Conservation (phyloP, 441 rosid species). For the Sinapis alba region DNA sequence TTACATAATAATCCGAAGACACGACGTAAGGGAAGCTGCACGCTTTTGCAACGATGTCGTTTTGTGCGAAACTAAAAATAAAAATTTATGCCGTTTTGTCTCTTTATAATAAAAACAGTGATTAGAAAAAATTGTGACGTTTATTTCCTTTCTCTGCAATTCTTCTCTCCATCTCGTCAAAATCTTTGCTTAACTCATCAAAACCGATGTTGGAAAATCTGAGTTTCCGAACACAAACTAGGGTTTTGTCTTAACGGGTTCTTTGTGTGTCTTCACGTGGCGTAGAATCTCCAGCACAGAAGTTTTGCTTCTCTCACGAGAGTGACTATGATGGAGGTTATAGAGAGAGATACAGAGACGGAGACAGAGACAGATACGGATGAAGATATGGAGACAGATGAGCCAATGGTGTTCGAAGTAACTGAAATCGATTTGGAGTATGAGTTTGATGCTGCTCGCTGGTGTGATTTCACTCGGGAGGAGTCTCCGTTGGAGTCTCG, state of each 20-base stretch:
- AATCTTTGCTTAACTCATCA: constrained; percentile 4
- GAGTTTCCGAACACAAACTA: constrained; percentile 26
- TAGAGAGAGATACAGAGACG: constrained; percentile 4
- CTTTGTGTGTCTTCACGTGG: neutral
- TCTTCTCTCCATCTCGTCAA: constrained; percentile 2
- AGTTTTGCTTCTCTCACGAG: too few species aligned
- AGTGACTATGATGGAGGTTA: constrained; percentile 9
- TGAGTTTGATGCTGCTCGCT: constrained; percentile 80
- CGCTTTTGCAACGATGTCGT: constrained; percentile 31
- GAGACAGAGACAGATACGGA: constrained; percentile 39
- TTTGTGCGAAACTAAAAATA: neutral
- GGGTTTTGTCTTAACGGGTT: constrained; percentile 41
- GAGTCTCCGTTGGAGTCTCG: constrained; percentile 62
- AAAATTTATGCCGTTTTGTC: constrained; percentile 25
- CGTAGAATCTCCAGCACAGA: neutral
- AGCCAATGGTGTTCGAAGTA: constrained; percentile 61
- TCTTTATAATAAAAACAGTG: constrained; percentile 28
- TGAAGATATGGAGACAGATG: constrained; percentile 47
- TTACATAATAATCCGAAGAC: constrained; percentile 19
- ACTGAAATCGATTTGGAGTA: constrained; percentile 74
- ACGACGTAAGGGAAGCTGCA: constrained; percentile 41
- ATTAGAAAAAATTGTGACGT: constrained; percentile 36
- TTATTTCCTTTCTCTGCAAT: constrained; percentile 41
- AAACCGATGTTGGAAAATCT: constrained; percentile 24
- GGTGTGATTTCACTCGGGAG: constrained; percentile 69